phyloP scores from a whole-genome alignment of 495 filamentous ascomycete species.

The Xylaria curta region DNA sequence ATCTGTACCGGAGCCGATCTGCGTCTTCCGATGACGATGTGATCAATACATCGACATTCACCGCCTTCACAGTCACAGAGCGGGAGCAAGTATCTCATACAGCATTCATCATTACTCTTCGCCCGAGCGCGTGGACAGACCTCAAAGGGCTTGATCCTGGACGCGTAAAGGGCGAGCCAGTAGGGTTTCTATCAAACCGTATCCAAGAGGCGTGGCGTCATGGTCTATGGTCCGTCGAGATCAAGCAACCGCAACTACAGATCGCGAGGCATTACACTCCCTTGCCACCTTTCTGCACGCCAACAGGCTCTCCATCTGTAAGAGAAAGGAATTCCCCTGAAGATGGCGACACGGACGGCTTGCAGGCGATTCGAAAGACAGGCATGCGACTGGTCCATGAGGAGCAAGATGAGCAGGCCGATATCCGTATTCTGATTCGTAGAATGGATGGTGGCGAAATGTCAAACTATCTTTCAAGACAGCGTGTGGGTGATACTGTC shows the following conservation, averaged over 20 bases:
- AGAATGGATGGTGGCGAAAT: constrained; percentile 53
- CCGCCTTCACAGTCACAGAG: constrained; percentile 66
- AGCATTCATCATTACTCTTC: constrained; percentile 75
- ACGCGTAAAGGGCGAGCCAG: constrained; percentile 40
- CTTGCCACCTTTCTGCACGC: constrained; percentile 60
- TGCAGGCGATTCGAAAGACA: constrained; percentile 47
- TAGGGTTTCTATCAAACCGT: constrained; percentile 22
- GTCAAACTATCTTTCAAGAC: constrained; percentile 71
- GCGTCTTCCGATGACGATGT: constrained; percentile 16
- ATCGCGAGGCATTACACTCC: constrained; percentile 91
- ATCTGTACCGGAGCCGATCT: constrained; percentile 18
- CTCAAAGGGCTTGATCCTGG: constrained; percentile 43
- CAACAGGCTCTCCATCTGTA: constrained; percentile 18
- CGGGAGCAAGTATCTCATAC: constrained; percentile 75
- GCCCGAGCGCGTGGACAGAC: constrained; percentile 39
- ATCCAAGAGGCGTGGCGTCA: constrained; percentile 43
- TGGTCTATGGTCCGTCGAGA: constrained; percentile 84
- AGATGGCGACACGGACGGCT: neutral
- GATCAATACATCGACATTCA: constrained; percentile 61
- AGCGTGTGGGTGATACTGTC: constrained; percentile 65
- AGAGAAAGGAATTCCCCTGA: neutral
- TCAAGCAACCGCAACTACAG: constrained; percentile 92
- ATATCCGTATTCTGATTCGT: constrained; percentile 58
- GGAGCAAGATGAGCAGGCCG: constrained; percentile 57
- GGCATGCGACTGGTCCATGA: constrained; percentile 50